These are phyloP conservation scores for Sugiyamaella floridensis DNA, from an alignment of 805 yeast genomes.

Conservation along the genomic window DNA sequence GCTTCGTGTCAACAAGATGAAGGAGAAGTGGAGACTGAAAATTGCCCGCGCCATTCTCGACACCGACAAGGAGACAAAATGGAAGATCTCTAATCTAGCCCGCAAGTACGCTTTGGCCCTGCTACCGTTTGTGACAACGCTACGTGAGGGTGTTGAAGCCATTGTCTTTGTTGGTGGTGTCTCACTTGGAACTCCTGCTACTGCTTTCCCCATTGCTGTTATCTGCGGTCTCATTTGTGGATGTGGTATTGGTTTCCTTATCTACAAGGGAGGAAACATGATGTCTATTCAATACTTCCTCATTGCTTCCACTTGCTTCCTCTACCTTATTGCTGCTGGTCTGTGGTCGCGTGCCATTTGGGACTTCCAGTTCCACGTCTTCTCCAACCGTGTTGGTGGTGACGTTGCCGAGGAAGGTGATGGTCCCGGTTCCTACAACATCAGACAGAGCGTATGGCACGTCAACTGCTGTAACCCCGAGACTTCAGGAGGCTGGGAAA, in stretches of 20 bases:
- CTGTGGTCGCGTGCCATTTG: slow-evolving; percentile 89
- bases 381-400: slow-evolving; percentile 71
- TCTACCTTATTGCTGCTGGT: slow-evolving; percentile 88
- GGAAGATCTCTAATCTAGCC: slow-evolving; percentile 32
- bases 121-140: slow-evolving; percentile 81
- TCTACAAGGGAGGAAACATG: slow-evolving; percentile 77
- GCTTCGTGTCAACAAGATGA: slow-evolving; percentile 94
- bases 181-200: slow-evolving; percentile 58
- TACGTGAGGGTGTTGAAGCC: slow-evolving; percentile 97
- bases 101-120: slow-evolving; percentile 83
- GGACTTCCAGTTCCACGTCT: slow-evolving; percentile 70
- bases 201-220: slow-evolving; percentile 91
- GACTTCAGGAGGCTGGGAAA: slow-evolving; percentile 91
- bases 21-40: slow-evolving; percentile 93
- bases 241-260: slow-evolving; percentile 53
- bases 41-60: slow-evolving; percentile 78
- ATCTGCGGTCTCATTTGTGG: slow-evolving; percentile 82
- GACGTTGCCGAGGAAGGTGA: slow-evolving; percentile 89
- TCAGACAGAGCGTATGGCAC: slow-evolving; percentile 80
- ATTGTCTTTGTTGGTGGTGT: slow-evolving; percentile 96
- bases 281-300: slow-evolving; percentile 83
- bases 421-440: slow-evolving; percentile 93
- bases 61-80: slow-evolving; percentile 20
- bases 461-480: slow-evolving; percentile 97
- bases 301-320: slow-evolving; percentile 78